Conservation (phyloP, 805 yeast genomes). For the Candida sanyiensis region DNA sequence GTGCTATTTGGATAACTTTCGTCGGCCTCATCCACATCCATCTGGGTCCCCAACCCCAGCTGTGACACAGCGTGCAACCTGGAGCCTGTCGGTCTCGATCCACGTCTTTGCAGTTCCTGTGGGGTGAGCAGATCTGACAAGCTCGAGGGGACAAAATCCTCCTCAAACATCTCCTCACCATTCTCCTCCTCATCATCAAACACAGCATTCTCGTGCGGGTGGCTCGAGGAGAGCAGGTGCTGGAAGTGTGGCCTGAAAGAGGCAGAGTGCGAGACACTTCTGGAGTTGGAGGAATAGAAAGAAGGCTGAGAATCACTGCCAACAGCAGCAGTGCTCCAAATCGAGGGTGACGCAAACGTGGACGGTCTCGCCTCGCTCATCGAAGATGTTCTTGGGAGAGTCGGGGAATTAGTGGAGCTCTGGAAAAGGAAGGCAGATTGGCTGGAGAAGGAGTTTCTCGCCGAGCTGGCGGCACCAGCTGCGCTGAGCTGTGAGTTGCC, state of each 20-base stretch:
- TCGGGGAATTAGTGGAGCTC: constrained; percentile 4
- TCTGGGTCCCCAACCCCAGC: not conserved
- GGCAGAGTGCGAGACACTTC: constrained; percentile 20
- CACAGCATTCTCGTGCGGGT: constrained; percentile 23
- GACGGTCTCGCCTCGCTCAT: constrained; percentile 12
- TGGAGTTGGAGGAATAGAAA: constrained; percentile 10
- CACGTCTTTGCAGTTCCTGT: constrained; percentile 66
- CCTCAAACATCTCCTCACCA: constrained; percentile 43
- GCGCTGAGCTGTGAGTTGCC: too few species aligned
- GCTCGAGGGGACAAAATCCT: constrained; percentile 78
- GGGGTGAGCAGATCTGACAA: constrained; percentile 79
- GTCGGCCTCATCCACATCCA: constrained; percentile 3
- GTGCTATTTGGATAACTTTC: constrained; percentile 7
- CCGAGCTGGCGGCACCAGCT: constrained; percentile 1
- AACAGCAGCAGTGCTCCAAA: constrained; percentile 17
- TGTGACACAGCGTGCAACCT: constrained; percentile 5
- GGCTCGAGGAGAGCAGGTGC: not conserved
- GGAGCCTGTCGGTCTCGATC: constrained; percentile 43
- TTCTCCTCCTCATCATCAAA: constrained; percentile 33
- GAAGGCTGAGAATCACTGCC: constrained; percentile 4
- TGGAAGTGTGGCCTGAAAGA: constrained; percentile 11
- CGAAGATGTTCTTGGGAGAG: constrained; percentile 15
- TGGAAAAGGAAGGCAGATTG: constrained; percentile 5
- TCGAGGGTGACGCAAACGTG: constrained; percentile 14
- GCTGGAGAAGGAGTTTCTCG: constrained; percentile 9